These are phyloP conservation scores for Fusarium austroafricanum DNA, from an alignment of 2,329 filamentous ascomycete genomes.

Conservation along the genomic window DNA sequence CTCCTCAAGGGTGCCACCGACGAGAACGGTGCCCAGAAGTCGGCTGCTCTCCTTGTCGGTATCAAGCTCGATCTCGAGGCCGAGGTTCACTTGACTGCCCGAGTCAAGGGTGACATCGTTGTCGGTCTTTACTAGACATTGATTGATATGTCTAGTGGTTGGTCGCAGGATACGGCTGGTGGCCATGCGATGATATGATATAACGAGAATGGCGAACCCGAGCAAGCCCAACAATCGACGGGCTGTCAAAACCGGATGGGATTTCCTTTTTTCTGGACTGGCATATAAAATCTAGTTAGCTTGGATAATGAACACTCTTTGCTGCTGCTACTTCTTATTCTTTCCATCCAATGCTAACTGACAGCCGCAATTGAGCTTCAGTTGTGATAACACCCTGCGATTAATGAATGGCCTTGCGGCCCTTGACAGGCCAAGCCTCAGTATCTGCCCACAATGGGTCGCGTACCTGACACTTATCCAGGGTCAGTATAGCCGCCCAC, in stretches of 20 bases:
- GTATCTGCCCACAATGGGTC: constrained; percentile 16
- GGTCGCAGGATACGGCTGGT: constrained; percentile 30
- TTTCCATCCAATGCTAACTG: no score
- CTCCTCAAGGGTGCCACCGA: constrained; percentile 69
- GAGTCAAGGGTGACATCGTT: constrained; percentile 70
- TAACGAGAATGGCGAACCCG: constrained; percentile 36
- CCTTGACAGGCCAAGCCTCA: constrained; percentile 23
- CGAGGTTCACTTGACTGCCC: constrained; percentile 70
- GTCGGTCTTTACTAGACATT: constrained; percentile 52
- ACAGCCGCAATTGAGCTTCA: background rate
- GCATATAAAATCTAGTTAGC: constrained; percentile 37
- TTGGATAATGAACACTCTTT: constrained; percentile 27
- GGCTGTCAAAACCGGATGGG: constrained; percentile 31
- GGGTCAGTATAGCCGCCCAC: constrained; percentile 9
- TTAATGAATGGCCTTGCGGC: no score
- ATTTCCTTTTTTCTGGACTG: constrained; percentile 28
- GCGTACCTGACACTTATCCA: constrained; percentile 15
- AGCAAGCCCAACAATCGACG: constrained; percentile 34
- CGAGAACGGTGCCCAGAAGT: constrained; percentile 67
- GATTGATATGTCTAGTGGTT: constrained; percentile 16
- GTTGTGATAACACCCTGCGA: no score
- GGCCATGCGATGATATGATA: constrained; percentile 39
- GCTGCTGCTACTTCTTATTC: constrained; percentile 21
- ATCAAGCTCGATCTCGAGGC: constrained; percentile 74
- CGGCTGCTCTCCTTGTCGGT: constrained; percentile 68